Base-by-base conservation (phyloP, 768 basidiomycete genomes). In the Inosperma sp. region DNA sequence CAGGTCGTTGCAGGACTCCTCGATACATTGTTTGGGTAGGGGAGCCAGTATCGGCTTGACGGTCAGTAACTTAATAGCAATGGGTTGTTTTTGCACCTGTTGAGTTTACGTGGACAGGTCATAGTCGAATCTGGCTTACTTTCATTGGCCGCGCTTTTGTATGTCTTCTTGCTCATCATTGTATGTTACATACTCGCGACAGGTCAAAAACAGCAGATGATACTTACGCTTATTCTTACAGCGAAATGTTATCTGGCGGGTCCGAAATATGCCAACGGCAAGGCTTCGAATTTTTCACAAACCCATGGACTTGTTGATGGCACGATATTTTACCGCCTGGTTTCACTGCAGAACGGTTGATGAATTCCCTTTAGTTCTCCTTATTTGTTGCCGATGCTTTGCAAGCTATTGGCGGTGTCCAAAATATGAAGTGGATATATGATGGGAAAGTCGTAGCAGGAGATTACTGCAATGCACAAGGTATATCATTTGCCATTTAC, bases 301-400 rank as follows among this genome's bases (percentile, higher is more conserved):
- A 34, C 71, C 72, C 3, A 61, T 68, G 45, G 73, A 76, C 51
- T 56, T 71, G 9, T 66, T 74, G 41, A 71, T 76, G 66, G 73
- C 72, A 35, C 40, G 60, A 36, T 14, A 43, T 31, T 17, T 21
- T 49, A 7, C 7, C n/a, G 35, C 10, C 5, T 37, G 37, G 34
- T 36, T 42, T 8, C 7, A 25, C 10, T n/a, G 1, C 21, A 16
- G 25, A 7, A 29, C 19, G 23, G 4, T n/a, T 12, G 5, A 36
- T 17, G 8, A 10, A 27, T 23, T 13, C 27, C 21, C 12, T 51
- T 6, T 44, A 68, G 65, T 57, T 64, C 27, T 60, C 60, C 3
- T 47, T 64, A 16, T 61, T 65, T 40, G 26, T 62, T 34, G 62
- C 68, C 13, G 73, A 74, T 40, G 45, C 71, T 7, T 27, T 73